Conservation (phyloP, 495 filamentous ascomycete species). For the Tuber aestivum region DNA sequence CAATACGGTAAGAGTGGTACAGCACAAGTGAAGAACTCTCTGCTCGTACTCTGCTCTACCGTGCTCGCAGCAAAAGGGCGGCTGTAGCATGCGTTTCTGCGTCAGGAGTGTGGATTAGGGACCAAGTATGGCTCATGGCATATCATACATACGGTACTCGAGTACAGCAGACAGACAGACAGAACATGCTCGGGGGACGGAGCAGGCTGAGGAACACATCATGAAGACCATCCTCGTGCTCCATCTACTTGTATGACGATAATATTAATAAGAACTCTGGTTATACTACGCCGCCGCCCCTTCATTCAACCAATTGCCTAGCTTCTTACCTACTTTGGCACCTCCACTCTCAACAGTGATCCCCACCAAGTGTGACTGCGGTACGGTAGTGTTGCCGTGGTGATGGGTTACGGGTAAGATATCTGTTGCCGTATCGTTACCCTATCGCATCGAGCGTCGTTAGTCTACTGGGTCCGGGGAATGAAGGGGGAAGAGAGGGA, state of each 20-base stretch:
- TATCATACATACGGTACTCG: no score
- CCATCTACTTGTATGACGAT: not conserved
- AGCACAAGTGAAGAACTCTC: not conserved
- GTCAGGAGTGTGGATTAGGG: not conserved
- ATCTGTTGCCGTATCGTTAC: no score
- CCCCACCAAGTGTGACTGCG: not conserved
- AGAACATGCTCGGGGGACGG: not conserved
- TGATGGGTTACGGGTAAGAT: slow-evolving; percentile 1
- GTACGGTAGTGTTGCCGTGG: slow-evolving; percentile 3
- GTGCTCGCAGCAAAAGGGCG: not conserved
- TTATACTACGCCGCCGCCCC: not conserved
- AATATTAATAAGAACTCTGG: not conserved
- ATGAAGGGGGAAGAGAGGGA: not conserved
- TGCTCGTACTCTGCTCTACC: no score
- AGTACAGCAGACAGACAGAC: no score
- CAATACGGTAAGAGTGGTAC: no score
- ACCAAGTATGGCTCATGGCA: not conserved
- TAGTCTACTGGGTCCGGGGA: not conserved
- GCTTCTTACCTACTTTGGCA: not conserved
- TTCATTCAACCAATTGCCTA: not conserved
- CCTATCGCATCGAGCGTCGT: slow-evolving; percentile 1
- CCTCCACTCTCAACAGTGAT: not conserved
- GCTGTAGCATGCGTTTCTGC: not conserved
- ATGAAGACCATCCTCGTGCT: not conserved
- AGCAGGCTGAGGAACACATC: slow-evolving; percentile 2